These are phyloP conservation scores for Aureobasidium sp. DNA, from an alignment of 2,329 filamentous ascomycete genomes.

Conservation along the genomic window DNA sequence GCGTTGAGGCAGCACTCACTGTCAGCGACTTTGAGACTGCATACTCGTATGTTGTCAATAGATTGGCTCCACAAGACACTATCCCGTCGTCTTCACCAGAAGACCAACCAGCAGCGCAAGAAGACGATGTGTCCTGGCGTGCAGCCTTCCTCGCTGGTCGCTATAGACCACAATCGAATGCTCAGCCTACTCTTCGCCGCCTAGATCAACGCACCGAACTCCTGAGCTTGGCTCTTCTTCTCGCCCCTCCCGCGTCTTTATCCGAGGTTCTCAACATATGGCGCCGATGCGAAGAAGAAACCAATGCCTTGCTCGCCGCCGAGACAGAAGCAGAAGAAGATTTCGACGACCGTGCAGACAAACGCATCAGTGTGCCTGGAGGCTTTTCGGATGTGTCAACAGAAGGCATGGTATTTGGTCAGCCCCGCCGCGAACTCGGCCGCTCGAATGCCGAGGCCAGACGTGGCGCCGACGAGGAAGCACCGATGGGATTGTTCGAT, in stretches of 20 bases:
- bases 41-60: slow-evolving; percentile 73
- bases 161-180: slow-evolving; percentile 45
- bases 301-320: slow-evolving; percentile 57
- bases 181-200: slow-evolving; percentile 57
- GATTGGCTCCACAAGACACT: slow-evolving; percentile 42
- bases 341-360: slow-evolving; percentile 62
- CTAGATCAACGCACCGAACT: slow-evolving; percentile 78
- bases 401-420: slow-evolving; percentile 30
- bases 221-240: slow-evolving; percentile 64
- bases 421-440: slow-evolving; percentile 36
- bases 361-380: slow-evolving; percentile 33
- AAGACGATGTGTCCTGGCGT: slow-evolving; percentile 68
- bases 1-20: slow-evolving; percentile 65
- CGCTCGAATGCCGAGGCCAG: slow-evolving; percentile 17
- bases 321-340: slow-evolving; percentile 63
- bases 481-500: slow-evolving; percentile 48
- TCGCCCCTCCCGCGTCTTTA: slow-evolving; percentile 63
- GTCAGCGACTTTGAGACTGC: slow-evolving; percentile 82
- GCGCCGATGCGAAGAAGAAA: slow-evolving; percentile 70
- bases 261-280: slow-evolving; percentile 70
- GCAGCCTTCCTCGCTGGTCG: slow-evolving; percentile 73
- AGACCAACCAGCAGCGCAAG: slow-evolving; percentile 20
- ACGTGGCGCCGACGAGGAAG: slow-evolving; percentile 38
- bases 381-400: slow-evolving; percentile 33
- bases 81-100: slow-evolving; percentile 19